Evolutionary conservation across 2,329 filamentous ascomycete genomes (phyloP), one percentile per base, ranked within the genome.

Genomic region (Alternaria hordeiaustralica): DNA sequence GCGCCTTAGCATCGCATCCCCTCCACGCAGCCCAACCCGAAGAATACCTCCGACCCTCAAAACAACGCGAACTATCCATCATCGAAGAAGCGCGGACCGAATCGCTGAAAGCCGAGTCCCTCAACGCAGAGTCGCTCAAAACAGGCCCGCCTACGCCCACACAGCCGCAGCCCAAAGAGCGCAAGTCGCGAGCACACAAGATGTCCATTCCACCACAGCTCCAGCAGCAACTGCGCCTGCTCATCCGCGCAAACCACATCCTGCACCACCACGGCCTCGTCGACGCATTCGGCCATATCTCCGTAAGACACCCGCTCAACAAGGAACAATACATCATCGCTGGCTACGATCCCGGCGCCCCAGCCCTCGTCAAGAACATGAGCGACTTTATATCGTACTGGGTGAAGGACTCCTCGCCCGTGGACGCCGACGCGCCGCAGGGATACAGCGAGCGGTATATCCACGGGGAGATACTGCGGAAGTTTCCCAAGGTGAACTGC

Each of bases 271-370:
- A 86, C 30, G 73, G 73, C 55, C 81, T 87, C 13, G 76, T 87
- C 33, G 86, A 87, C 60, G 85, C 83, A 3, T 87, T 84, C 67
- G 85, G 86, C 21, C 85, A 87, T 64, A 76, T 87, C 20, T 86
- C 85, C 4, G 73, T 86, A 25, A 79, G 86, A 2, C 80, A 86
- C 64, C 84, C 85, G 0, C 36, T 69, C n/a, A 78, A 84, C 23
- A 71, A 79, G 2, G 70, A 79, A 4, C 76, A 79, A 50, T 87
- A 86, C 73, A 79, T 87, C 61, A 83, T 87, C 79, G 82, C 84
- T 13, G 78, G 78, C 26, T 81, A 81, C 60, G 71, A 74, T 10
- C 71, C 73, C 0, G 73, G 83, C 25, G 82, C 85, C 5, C 85
- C 85, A 3, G 85, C 82, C 3, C 76, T 83, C 2, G 80, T 87